Conservation (phyloP, 371 early-diverging fungal species). For the Lichtheimia ornata region DNA sequence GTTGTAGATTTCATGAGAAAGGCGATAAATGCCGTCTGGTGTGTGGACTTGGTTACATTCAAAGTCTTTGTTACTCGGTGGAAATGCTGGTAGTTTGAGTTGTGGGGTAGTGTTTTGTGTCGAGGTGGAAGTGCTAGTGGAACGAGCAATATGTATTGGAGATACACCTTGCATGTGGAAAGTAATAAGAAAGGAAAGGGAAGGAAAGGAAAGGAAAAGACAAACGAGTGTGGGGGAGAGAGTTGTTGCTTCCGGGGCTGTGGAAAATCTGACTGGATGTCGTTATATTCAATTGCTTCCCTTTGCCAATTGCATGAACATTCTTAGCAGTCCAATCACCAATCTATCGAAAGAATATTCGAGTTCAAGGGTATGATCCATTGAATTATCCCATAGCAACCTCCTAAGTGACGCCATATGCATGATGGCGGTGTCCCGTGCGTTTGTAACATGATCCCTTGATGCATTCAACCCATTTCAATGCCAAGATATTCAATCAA, state of each 20-base stretch:
- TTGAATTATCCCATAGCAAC: background rate
- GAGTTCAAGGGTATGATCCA: background rate
- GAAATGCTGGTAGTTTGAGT: slow-evolving; percentile 27
- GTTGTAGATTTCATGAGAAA: slow-evolving; percentile 50
- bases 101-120: slow-evolving; percentile 3
- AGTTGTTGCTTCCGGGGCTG: background rate
- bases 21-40: slow-evolving; percentile 57
- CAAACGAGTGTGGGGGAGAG: background rate
- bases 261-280: background rate
- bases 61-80: slow-evolving; percentile 49
- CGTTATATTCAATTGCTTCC: background rate
- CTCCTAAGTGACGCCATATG: no score
- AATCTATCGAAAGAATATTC: background rate
- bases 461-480: no score
- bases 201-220: background rate
- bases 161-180: slow-evolving; percentile 6
- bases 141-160: slow-evolving; percentile 13
- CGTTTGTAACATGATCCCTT: no score
- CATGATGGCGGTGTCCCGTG: no score
- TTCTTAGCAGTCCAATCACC: background rate
- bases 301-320: background rate
- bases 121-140: slow-evolving; percentile 14
- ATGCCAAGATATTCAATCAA: no score
- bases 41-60: slow-evolving; percentile 48
- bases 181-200: background rate